Conservation (phyloP, 2,329 filamentous ascomycete genomes). For the Leptographium radiaticola region DNA sequence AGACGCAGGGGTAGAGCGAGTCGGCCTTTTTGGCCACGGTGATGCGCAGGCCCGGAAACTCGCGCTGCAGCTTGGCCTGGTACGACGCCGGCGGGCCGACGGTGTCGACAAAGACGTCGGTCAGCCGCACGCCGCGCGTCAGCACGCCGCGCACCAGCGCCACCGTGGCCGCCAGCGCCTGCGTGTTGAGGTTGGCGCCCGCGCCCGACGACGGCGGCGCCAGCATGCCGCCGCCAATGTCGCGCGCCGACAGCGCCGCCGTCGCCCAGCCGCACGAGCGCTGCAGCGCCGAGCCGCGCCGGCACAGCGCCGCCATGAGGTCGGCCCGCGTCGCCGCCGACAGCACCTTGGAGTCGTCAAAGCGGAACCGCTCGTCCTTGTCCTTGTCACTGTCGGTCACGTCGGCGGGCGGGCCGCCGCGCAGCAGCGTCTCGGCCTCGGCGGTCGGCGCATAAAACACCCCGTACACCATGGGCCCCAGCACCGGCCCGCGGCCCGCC, state of each 20-base stretch:
- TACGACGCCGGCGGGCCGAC: slow-evolving; percentile 74
- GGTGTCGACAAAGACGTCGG: slow-evolving; percentile 90
- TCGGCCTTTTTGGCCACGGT: slow-evolving; percentile 87
- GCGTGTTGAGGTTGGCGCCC: slow-evolving; percentile 85
- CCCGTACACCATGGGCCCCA: slow-evolving; percentile 66
- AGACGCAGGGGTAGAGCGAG: slow-evolving; percentile 82
- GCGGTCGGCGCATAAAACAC: slow-evolving; percentile 64
- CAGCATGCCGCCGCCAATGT: slow-evolving; percentile 74
- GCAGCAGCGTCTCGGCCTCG: slow-evolving; percentile 59
- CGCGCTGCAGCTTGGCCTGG: slow-evolving; percentile 68
- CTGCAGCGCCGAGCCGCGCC: slow-evolving; percentile 32
- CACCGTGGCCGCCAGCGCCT: slow-evolving; percentile 87
- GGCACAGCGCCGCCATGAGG: slow-evolving; percentile 61
- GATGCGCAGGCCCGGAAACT: slow-evolving; percentile 67
- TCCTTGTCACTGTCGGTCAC: neutral
- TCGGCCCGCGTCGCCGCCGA: slow-evolving; percentile 64
- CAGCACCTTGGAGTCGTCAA: slow-evolving; percentile 91
- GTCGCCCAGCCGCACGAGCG: slow-evolving; percentile 68
- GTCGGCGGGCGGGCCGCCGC: slow-evolving; percentile 18
- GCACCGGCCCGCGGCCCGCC: slow-evolving; percentile 84
- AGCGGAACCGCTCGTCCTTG: slow-evolving; percentile 52
- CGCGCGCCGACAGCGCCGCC: slow-evolving; percentile 65
- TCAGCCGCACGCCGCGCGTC: slow-evolving; percentile 64
- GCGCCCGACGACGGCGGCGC: slow-evolving; percentile 37
- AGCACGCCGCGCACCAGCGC: slow-evolving; percentile 68